Evolutionary conservation across 495 filamentous ascomycete species (phyloP), one percentile per base, ranked within the genome.

Genomic region (Cercophora scortea): DNA sequence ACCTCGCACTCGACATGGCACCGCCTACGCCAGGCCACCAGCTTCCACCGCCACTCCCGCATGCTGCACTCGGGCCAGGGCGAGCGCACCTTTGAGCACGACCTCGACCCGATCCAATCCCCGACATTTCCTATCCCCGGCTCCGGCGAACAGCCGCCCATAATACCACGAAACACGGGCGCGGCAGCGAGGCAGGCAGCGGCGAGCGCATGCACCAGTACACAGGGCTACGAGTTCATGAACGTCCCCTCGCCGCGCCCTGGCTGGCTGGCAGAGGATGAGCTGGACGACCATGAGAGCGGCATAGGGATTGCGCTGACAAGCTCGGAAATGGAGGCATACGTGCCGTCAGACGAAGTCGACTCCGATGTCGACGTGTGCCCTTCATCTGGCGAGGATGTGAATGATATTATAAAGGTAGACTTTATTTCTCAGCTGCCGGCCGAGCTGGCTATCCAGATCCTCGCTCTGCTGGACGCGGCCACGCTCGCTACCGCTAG

Each of bases 241-340:
- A 61, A 72, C 61, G 59, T 69, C 57, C 51, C 60, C 1, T 34
- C 54, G 10, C 66, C 66, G 8, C 53, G 54, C 10, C 59, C 65
- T 10, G 60, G 61, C 3, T 70, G 64, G 54, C 60, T 74, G 0
- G 49, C 63, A 0, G 63, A 72, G 12, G 63, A 70, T 8, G 63
- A 62, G n/a, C 58, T 67, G n/a, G 66, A 72, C 52, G 86, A 90
- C 61, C 76, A 81, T 32, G 87, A 90, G 63, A 89, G 86, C 68
- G 87, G 86, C n/a, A 86, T 91, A 50, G 86, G 84, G 10, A 88
- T 91, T 58, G 78, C 84, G n/a, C 57, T 87, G 25, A 80, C 82
- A 5, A 74, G 64, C 45, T 63, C 64, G 16, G 66, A 71, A 13
- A 73, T 72, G 6, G 73, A 81, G 34, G 44, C 61, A 3, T 71